Evolutionary conservation across 2,329 filamentous ascomycete genomes (phyloP).

Genomic region (Lasiodiplodia hormozganensis): DNA sequence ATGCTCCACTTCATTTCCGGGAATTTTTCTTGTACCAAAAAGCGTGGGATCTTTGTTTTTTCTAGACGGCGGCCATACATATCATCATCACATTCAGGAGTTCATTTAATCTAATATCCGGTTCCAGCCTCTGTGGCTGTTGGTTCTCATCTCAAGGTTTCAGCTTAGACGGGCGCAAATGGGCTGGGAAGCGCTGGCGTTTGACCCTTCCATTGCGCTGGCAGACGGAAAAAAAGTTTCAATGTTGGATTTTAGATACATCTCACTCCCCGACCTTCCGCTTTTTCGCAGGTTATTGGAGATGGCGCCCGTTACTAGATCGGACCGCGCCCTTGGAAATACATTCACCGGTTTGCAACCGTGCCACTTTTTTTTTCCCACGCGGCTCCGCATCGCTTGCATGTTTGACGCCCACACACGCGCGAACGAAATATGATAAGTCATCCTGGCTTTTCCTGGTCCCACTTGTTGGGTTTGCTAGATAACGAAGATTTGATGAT

Average conservation of each 20-base stretch:
- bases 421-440: no score
- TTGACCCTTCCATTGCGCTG: not conserved
- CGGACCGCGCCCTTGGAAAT: not conserved
- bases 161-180: slow-evolving; percentile 23
- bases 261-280: not conserved
- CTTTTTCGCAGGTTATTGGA: slow-evolving; percentile 12
- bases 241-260: not conserved
- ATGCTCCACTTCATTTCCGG: slow-evolving; percentile 23
- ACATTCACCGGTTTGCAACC: not conserved
- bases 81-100: not conserved
- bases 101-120: slow-evolving; percentile 14
- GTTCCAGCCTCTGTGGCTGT: slow-evolving; percentile 7
- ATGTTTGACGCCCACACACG: no score
- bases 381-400: no score
- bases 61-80: not conserved
- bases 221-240: not conserved
- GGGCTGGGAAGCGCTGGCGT: slow-evolving; percentile 19
- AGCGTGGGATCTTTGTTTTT: slow-evolving; percentile 13
- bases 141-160: slow-evolving; percentile 16
- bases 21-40: not conserved
- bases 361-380: not conserved
- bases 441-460: no score
- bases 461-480: no score
- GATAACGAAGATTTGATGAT: no score
- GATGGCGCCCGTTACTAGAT: not conserved